Conservation (phyloP, 2,329 filamentous ascomycete genomes). For the Cordyceps fumosorosea region DNA sequence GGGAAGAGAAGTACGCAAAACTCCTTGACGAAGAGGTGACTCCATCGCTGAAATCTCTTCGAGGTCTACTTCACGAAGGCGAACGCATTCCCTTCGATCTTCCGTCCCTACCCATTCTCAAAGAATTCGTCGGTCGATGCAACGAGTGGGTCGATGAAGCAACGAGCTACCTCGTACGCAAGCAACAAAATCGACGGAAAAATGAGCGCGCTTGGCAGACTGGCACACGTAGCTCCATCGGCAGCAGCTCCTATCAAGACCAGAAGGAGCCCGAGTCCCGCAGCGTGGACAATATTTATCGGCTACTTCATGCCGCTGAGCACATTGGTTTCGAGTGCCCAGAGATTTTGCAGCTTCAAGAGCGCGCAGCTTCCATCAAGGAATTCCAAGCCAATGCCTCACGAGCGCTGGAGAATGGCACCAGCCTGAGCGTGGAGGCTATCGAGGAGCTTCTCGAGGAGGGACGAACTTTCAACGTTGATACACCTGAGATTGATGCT, state of each 20-base stretch:
- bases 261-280: conserved; percentile 80
- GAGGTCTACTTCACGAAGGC: conserved; percentile 80
- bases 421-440: conserved; percentile 58
- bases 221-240: conserved; percentile 62
- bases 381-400: conserved; percentile 75
- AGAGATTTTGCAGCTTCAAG: conserved; percentile 78
- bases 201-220: conserved; percentile 83
- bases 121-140: conserved; percentile 88
- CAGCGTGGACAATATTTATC: conserved; percentile 81
- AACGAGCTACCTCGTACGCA: conserved; percentile 90
- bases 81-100: conserved; percentile 93
- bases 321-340: conserved; percentile 88
- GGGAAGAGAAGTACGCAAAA: conserved; percentile 85
- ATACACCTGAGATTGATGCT: conserved; percentile 79
- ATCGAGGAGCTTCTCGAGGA: conserved; percentile 89
- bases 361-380: conserved; percentile 78
- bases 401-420: conserved; percentile 60
- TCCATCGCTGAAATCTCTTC: conserved; percentile 79
- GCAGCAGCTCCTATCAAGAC: conserved; percentile 47
- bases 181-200: conserved; percentile 95
- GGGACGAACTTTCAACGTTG: conserved; percentile 82
- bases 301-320: conserved; percentile 76
- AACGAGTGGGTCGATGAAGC: conserved; percentile 98
- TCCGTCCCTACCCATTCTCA: conserved; percentile 72
- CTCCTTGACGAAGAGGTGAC: conserved; percentile 76